Evolutionary conservation across 139 green algal species (phyloP), one percentile per base, ranked within the genome.

Genomic region (Chlamydomonas urium): DNA sequence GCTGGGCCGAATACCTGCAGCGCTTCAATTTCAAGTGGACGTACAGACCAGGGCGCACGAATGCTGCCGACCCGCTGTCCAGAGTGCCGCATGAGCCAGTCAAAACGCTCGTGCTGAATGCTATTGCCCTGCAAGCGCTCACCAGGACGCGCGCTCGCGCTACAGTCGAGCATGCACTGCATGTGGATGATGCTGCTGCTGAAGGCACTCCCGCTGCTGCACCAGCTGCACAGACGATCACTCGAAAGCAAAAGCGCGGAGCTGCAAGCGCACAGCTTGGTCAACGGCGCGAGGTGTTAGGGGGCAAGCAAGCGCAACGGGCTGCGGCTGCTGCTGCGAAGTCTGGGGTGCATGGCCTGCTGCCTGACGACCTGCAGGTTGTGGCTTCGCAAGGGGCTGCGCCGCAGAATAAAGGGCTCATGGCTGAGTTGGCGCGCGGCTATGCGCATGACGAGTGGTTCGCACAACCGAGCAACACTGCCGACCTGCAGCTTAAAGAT

Each of bases 11-110:
- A n/a, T 65, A 57, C 17, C 31, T 73, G 5, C 36, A 56, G 2
- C 19, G 29, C 2, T 82, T 79, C 37, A 47, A 83, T n/a, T 38
- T 84, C 31, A 24, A 67, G 2, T 81, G 82, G 42, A 10, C 42
- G 0, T 85, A 86, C 60, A 32, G 60, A 2, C 71, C 80, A 19
- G 80, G 83, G 0, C 81, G 79, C 6, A 58, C 34, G 10, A 87
- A 87, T 23, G 73, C 81, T 1, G 81, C 78, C 31, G 81, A 87
- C 31, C 75, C 81, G 0, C 47, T 84, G 0, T 77, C 61, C 47
- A 34, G 77, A 2, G 32, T 76, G 0, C 60, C 36, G 17, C 3
- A n/a, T n/a, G n/a, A n/a, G n/a, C n/a, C n/a, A n/a, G n/a, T n/a
- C n/a, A n/a, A n/a, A n/a, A n/a, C n/a, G 42, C 32, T 33, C 36